Conservation (phyloP, 768 basidiomycete species). For the Cystobasidium ongulense region DNA sequence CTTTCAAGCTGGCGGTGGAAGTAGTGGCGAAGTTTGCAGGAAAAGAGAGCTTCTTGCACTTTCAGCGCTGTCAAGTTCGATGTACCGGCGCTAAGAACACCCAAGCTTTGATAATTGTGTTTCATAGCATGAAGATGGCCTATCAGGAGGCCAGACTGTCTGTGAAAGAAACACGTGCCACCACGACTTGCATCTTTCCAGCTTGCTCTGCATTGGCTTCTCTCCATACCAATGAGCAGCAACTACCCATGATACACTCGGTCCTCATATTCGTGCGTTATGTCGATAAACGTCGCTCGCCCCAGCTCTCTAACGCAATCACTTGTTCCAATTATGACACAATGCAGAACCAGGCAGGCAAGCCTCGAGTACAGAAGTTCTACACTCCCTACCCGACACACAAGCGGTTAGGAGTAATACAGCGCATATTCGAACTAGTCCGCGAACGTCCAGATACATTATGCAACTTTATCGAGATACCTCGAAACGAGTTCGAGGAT, state of each 20-base stretch:
- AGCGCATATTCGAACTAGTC: conserved; percentile 83
- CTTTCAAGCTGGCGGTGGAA: too few relatives aligned
- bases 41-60: too few relatives aligned
- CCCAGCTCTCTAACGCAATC: too few relatives aligned
- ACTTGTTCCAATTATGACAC: too few relatives aligned
- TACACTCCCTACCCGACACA: conserved; percentile 53
- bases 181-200: not conserved
- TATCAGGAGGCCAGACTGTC: too few relatives aligned
- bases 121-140: too few relatives aligned
- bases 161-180: not conserved
- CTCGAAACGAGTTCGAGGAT: conserved; percentile 37
- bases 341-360: not conserved
- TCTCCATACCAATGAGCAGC: not conserved
- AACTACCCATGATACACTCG: not conserved
- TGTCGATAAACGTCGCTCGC: too few relatives aligned
- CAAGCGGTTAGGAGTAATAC: conserved; percentile 52
- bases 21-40: too few relatives aligned
- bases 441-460: conserved; percentile 68
- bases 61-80: too few relatives aligned
- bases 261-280: not conserved
- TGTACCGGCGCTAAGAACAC: too few relatives aligned
- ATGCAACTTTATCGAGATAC: conserved; percentile 90
- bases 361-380: conserved; percentile 53
- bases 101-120: too few relatives aligned
- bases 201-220: not conserved